Evolutionary conservation across 768 basidiomycete genomes (phyloP), one percentile per base, ranked within the genome.

Genomic region (Suillus subaureus): DNA sequence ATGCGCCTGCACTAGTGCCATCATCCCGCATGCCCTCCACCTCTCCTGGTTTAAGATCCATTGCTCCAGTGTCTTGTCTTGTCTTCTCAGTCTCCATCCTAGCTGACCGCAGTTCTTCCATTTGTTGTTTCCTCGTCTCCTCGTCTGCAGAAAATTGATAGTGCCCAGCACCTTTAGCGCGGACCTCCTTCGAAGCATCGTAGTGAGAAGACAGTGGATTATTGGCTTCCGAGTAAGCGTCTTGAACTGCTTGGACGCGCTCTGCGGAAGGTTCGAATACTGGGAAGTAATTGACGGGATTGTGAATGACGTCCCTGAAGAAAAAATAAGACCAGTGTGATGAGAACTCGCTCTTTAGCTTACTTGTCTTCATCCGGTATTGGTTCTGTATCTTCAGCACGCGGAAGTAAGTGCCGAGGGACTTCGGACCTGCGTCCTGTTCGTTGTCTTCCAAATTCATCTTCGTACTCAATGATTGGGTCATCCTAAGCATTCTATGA

Each of bases 131-230:
- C 51, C 97, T 83, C 35, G 85, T 87, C 68, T 92, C 91, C 71
- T 95, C 93, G 70, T 97, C 94, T 3, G 75, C 84, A 15, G 94
- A 93, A 77, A 99, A 96, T 74, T 93, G 91, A 76, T 97, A 97
- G 78, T 92, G 94, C 1, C 87, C 96, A 1, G 97, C 96, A 52
- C 93, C 97, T 75, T 90, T 91, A 15, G 91, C 87, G 18, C 97
- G 92, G 23, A 92, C 89, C 78, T 99, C 97, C 61, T 78, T 80
- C 0, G 86, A 83, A 0, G 93, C 86, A 73, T 98, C 93, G 74
- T 94, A 99, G 75, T 97, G 94, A 3, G 83, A 77, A 13, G 85
- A 82, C 8, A 93, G 82, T 0, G 91, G 92, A 55, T 89, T 91
- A 68, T 89, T 85, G 11, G 62, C 79, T 68, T 96, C 93, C 2